Evolutionary conservation across 2,329 filamentous ascomycete species (phyloP), one percentile per base, ranked within the genome.

Genomic region (Ascocoryne sarcoides): DNA sequence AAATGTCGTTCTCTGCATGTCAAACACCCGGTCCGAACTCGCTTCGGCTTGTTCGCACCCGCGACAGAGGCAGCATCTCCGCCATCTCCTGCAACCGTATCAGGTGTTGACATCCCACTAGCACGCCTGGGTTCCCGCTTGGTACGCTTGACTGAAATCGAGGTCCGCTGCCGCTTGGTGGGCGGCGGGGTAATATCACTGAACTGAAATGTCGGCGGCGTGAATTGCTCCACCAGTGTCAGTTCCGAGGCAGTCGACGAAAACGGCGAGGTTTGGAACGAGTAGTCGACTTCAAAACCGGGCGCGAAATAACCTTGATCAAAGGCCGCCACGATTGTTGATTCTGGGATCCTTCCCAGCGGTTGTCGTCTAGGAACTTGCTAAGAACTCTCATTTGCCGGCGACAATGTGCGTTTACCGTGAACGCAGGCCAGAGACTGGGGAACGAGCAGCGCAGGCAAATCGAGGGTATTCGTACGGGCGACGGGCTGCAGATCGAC

Each of bases 1-100:
- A 95, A 68, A 67, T 95, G 89, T 34, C 88, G 71, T 61, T 94
- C 84, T 51, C 89, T 74, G 62, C 89, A 95, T 2, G 89, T 95
- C 50, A 95, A 66, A 60, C 89, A 95, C 28, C 89, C 89, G 3
- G 89, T 95, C 34, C 90, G 79, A 14, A 93, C 87, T 49, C 89
- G 73, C 64, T 82, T 90, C n/a, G 86, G 79, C 61, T 89, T 90
- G 40, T 38, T 58, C 19, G 48, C 47, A 35, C 45, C 48, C 10
- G 42, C 40, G 7, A 32, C 37, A 10, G 49, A 52, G 23, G 44
- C 48, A 32, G 43, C 37, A 35, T 39, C 26, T 16, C 39, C 10
- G 7, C 23, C 23, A 26, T 26, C 23, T 12, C 23, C 23, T 26
- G 7, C 23, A 26, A 26, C 23, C 12, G 23, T 26, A 26, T 26